Evolutionary conservation across 2,329 filamentous ascomycete species (phyloP), one percentile per base, ranked within the genome.

Genomic region (Septoria linicola): DNA sequence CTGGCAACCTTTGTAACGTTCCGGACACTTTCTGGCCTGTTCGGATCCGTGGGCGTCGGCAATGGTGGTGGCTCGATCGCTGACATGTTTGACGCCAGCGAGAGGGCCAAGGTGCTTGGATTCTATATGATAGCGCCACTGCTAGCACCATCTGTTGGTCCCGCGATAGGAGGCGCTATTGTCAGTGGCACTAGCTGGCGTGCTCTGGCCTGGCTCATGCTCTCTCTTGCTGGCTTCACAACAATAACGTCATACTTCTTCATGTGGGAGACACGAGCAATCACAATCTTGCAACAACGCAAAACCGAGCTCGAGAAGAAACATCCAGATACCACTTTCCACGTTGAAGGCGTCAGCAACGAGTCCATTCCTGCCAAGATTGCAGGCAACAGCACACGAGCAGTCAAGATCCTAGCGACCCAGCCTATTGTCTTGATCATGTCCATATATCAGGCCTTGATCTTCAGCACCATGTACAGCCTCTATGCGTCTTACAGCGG

Each of bases 61-160:
- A 77, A 76, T 62, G 76, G 77, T 1, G 76, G 76, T 4, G 75
- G 75, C 1, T 76, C 71, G 0, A 75, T 78, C 19, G 70, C 65
- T 39, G 76, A 78, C 46, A 77, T 78, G 73, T 78, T 76, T 44
- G 57, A 68, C 10, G 70, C 71, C 1, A 68, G 60, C 25, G 70
- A 76, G 54, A 63, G 76, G 54, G 75, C 73, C 14, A 68, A 69
- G 13, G 68, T 76, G 0, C 70, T 74, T 47, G 71, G 71, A 2
- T 71, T 70, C 63, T 75, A 74, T 52, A 59, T 73, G 4, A 58
- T 73, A 2, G 71, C 69, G 0, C 71, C 68, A 0, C 51, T 76
- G 1, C 66, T 75, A 1, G 72, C 72, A 1, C 58, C 58, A 1
- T 48, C 44, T 1, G 59, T 74, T 1, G 73, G 73, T 0, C 72